A percentile compares a stretch with the other conserved stretches of the same genome.
phyloP scores from a whole-genome alignment of 768 basidiomycete genomes.

The Baorangia bicolor region DNA sequence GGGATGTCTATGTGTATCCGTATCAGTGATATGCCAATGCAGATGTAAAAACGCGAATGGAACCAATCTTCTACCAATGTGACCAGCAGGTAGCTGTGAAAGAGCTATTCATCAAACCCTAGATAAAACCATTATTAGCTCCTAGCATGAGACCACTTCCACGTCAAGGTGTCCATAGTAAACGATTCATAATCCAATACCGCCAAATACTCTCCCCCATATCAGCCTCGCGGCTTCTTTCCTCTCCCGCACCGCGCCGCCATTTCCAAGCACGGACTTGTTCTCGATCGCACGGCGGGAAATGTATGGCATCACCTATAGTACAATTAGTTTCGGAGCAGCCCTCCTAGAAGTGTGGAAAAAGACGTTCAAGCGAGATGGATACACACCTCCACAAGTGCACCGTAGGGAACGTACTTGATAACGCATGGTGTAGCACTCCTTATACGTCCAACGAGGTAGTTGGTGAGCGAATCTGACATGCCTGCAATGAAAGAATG shows the following conservation, averaged over 20 bases:
- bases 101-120: background rate
- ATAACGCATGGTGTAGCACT: conserved; percentile 66
- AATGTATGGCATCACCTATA: conserved; percentile 88
- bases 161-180: background rate
- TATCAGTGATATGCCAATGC: background rate
- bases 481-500: conserved; percentile 54
- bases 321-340: background rate
- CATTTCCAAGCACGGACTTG: conserved; percentile 78
- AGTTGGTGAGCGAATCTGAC: conserved; percentile 78
- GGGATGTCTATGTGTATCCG: background rate
- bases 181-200: conserved; percentile 19
- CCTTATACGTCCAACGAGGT: conserved; percentile 55
- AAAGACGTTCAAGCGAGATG: background rate
- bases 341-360: too few species aligned
- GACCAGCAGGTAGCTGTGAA: background rate
- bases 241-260: conserved; percentile 50
- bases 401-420: conserved; percentile 84
- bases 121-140: background rate
- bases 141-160: background rate
- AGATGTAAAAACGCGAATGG: background rate
- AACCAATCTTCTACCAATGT: background rate
- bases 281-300: conserved; percentile 90
- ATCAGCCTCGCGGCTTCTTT: conserved; percentile 28
- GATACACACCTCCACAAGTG: conserved; percentile 54
- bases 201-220: conserved; percentile 34